phyloP scores from a whole-genome alignment of 148 eudicot species.

The Vaccinium macrocarpon region DNA sequence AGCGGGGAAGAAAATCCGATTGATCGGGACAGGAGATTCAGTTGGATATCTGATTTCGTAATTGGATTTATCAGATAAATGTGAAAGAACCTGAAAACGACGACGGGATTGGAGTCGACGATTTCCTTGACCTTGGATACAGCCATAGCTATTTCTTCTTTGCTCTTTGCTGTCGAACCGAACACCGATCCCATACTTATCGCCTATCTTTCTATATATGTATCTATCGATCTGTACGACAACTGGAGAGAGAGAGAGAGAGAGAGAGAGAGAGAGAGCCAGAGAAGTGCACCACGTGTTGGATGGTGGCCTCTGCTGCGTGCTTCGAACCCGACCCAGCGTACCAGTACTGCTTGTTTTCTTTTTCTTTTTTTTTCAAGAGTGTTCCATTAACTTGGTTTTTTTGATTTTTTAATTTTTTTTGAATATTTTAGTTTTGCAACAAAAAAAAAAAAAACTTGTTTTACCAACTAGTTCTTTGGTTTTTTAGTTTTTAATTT shows the following conservation, averaged over 20 bases:
- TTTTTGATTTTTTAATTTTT: too few relatives aligned
- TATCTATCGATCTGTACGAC: too few relatives aligned
- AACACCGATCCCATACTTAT: constrained; percentile 36
- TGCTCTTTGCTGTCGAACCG: constrained; percentile 28
- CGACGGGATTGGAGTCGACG: constrained; percentile 55
- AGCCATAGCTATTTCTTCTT: constrained; percentile 49
- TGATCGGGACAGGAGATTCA: too few relatives aligned
- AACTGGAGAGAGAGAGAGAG: background rate
- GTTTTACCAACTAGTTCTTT: too few relatives aligned
- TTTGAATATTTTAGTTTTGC: too few relatives aligned
- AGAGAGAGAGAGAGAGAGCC: background rate
- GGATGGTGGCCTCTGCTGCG: background rate
- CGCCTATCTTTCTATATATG: background rate
- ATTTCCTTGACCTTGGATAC: constrained; percentile 55
- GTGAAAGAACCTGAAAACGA: constrained; percentile 57
- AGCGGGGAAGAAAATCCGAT: too few relatives aligned
- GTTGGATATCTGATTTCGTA: too few relatives aligned
- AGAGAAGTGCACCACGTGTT: background rate
- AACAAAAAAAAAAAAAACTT: too few relatives aligned
- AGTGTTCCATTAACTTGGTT: too few relatives aligned
- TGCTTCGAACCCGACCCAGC: background rate
- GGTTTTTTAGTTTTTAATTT: too few relatives aligned
- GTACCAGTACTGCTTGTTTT: too few relatives aligned
- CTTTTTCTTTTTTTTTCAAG: too few relatives aligned
- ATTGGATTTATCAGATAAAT: background rate